Evolutionary conservation across 176 grass and related monocot genomes (phyloP), one percentile per base, ranked within the genome.

Genomic region (Bromus sterilis): DNA sequence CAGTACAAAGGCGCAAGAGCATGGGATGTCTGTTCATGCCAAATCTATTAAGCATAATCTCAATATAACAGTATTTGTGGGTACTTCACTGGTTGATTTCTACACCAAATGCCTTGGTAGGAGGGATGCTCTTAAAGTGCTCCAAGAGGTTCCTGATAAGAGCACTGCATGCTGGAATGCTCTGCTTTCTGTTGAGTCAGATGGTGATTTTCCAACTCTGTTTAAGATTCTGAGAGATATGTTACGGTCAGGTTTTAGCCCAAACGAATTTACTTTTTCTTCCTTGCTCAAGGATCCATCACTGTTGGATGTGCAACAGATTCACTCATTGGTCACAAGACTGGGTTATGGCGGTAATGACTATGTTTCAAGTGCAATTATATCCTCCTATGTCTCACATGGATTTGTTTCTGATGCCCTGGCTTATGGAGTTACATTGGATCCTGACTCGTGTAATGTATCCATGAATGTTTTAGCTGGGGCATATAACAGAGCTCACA

Each of bases 291-390:
- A 89, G 64, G 64, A 83, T 33, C 34, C 87, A 39, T 81, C 85
- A 21, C 65, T 77, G 55, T 60, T 74, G 14, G 84, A 91, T 72
- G 75, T 91, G 60, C 39, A 64, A 37, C 89, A 91, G 79, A 89
- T 95, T 49, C 91, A 93, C 78, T 91, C 91, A 41, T 56, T 91
- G 46, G 74, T 91, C 64, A 92, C 82, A 68, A 98, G 85, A 86
- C 81, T 98, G 72, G 90, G 83, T 28, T 86, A 91, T 55, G 72
- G 43, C 35, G 77, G 13, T 15, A 88, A 93, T 82, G 44, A 91
- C 62, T 93, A 84, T 81, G 84, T 93, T 69, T 84, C 82, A 25
- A 91, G 80, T 83, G 87, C 86, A n/a, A 66, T 93, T 65, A 88
- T 93, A 77, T 83, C 84, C 43, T 94, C 86, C 4, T 98, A 94